Conservation (phyloP, 306 rosid species). For the Mucuna pruriens region DNA sequence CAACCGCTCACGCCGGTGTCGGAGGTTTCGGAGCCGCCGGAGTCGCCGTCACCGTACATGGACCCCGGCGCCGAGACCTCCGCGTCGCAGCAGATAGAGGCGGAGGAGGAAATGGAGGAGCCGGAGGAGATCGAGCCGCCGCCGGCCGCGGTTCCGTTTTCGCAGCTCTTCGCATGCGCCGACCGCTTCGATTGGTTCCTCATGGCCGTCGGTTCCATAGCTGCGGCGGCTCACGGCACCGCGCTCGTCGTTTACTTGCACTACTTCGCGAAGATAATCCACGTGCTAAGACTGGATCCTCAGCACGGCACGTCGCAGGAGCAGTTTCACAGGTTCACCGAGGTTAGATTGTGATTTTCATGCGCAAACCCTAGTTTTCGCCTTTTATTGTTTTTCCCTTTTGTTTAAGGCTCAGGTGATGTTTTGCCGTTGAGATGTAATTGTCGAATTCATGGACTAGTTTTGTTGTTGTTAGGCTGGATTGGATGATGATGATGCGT, state of each 20-base stretch:
- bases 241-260: conserved; percentile 94
- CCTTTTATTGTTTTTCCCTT: neutral
- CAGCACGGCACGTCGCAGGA: neutral
- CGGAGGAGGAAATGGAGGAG: conserved; percentile 87
- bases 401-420: neutral
- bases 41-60: conserved; percentile 91
- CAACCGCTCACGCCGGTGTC: conserved; percentile 98
- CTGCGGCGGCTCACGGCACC: conserved; percentile 95
- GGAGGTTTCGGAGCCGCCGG: conserved; percentile 98
- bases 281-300: conserved; percentile 49
- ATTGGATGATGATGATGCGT: neutral
- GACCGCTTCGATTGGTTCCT: conserved; percentile 91
- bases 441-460: conserved; percentile 26
- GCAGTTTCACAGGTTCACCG: conserved; percentile 67
- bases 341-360: conserved; percentile 61
- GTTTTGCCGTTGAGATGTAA: conserved; percentile 19
- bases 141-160: conserved; percentile 89
- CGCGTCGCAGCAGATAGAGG: conserved; percentile 69
- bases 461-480: conserved; percentile 2
- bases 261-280: conserved; percentile 87
- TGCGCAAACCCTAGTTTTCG: conserved; percentile 38
- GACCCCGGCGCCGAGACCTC: conserved; percentile 70
- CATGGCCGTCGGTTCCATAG: conserved; percentile 82
- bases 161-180: conserved; percentile 80
- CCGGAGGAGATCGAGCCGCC: conserved; percentile 93